phyloP scores from a whole-genome alignment of 1,284 basidiomycete genomes.

The Ganoderma multipileum region DNA sequence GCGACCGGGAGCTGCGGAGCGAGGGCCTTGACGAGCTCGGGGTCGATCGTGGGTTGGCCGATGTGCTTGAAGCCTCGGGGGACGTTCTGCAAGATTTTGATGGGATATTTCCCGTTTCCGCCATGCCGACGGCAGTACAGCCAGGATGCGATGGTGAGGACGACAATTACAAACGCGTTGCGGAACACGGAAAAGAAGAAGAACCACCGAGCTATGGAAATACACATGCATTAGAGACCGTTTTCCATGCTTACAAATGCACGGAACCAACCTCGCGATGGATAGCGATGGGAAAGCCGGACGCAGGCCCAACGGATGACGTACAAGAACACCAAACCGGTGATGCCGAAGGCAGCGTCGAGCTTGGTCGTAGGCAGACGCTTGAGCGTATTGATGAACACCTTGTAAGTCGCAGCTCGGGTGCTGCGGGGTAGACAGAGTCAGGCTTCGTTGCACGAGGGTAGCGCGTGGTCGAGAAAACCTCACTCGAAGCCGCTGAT shows the following conservation, averaged over 20 bases:
- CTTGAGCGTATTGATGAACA: constrained; percentile 92
- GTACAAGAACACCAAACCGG: constrained; percentile 80
- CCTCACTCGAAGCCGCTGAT: constrained; percentile 80
- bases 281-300: constrained; percentile 68
- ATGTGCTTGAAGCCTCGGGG: constrained; percentile 85
- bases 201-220: constrained; percentile 61
- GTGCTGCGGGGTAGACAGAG: constrained; percentile 56
- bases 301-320: constrained; percentile 72
- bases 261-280: constrained; percentile 58
- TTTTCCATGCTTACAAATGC: neutral
- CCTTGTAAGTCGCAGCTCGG: constrained; percentile 81
- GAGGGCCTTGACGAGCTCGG: constrained; percentile 69
- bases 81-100: constrained; percentile 85
- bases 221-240: constrained; percentile 17
- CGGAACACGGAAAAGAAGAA: constrained; percentile 88
- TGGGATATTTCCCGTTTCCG: constrained; percentile 73
- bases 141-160: constrained; percentile 87
- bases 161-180: constrained; percentile 85
- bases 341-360: constrained; percentile 90
- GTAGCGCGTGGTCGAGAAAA: neutral
- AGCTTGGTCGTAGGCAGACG: constrained; percentile 71
- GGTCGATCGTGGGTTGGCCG: constrained; percentile 70
- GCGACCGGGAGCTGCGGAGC: constrained; percentile 86
- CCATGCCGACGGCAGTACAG: constrained; percentile 69
- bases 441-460: neutral